Evolutionary conservation across 352 stramenopile species (phyloP).

Genomic region (Globisporangium abappressorium): DNA sequence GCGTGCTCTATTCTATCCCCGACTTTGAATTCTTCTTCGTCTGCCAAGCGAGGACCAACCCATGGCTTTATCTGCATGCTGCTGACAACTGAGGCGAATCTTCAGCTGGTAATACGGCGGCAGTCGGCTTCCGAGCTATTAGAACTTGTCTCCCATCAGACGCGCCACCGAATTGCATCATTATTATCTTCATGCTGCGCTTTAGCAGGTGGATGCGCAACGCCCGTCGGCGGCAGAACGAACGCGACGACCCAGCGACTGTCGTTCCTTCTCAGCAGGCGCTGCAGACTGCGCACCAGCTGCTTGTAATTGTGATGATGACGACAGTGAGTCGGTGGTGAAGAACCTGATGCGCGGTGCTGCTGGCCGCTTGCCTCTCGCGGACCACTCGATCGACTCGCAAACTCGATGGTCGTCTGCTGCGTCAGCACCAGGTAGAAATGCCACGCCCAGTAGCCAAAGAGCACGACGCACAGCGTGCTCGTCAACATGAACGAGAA

Average conservation of each 20-base stretch:
- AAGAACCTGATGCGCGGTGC: constrained; percentile 1
- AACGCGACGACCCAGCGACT: constrained; percentile 28
- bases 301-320: background rate
- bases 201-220: background rate
- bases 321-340: background rate
- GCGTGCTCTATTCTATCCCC: background rate
- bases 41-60: background rate
- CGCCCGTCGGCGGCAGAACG: constrained; percentile 14
- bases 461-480: constrained; percentile 31
- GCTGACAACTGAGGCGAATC: too few species aligned
- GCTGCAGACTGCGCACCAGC: constrained; percentile 11
- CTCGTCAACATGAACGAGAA: constrained; percentile 40
- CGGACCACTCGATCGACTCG: constrained; percentile 7
- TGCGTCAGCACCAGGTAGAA: constrained; percentile 42
- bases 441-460: constrained; percentile 41
- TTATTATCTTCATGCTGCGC: background rate
- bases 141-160: background rate
- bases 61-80: background rate
- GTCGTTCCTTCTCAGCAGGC: constrained; percentile 30
- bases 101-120: background rate
- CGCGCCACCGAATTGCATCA: background rate
- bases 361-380: constrained; percentile 4
- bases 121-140: background rate
- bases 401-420: constrained; percentile 42
- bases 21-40: background rate